Base-by-base conservation (phyloP, 768 basidiomycete species). In the Suillus cothurnatus region DNA sequence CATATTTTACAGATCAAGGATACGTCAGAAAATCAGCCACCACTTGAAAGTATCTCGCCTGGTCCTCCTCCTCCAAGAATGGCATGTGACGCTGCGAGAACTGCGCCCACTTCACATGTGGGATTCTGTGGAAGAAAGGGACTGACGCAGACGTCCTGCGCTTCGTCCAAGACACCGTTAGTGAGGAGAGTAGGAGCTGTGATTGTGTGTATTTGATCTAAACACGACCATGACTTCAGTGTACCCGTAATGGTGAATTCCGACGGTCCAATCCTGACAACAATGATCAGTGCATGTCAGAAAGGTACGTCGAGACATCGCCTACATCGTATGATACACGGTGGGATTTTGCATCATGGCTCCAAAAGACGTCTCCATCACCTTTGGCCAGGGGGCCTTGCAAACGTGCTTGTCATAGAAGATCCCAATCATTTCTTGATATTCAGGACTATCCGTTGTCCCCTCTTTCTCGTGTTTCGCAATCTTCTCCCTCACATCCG, bases 171-270 rank as follows among this genome's bases (percentile, higher is more conserved):
- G 21, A 68, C 64, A 14, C 75, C 76, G 53, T 79, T 80, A 58
- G 73, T 74, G 17, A 79, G 64, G 26, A 84, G 68, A 4, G 77
- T 77, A 1, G 79, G 79, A 11, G 72, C 70, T 23, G 64, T 63
- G 34, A 83, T 79, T 23, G 72, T 76, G 64, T 74, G 70, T 14
- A 83, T 66, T 6, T 78, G 73, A 36, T 79, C 77, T 8, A 81
- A 68, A 57, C 84, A 77, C 4, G 74, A 69, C 84, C 84, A 86
- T 11, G 73, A 64, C 66, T 79, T 79, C 55, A 84, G 64, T 4
- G 77, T 69, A 0, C 78, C 78, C 9, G 78, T 78, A 14, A 78
- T 74, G 58, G 69, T 68, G 67, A 78, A 78, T 66, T 79, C 78
- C 43, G 73, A 72, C 8, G 71, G 1, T 63, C 63, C 8, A 61